phyloP scores from a whole-genome alignment of 2,329 filamentous ascomycete species.

The Fusarium circinatum region DNA sequence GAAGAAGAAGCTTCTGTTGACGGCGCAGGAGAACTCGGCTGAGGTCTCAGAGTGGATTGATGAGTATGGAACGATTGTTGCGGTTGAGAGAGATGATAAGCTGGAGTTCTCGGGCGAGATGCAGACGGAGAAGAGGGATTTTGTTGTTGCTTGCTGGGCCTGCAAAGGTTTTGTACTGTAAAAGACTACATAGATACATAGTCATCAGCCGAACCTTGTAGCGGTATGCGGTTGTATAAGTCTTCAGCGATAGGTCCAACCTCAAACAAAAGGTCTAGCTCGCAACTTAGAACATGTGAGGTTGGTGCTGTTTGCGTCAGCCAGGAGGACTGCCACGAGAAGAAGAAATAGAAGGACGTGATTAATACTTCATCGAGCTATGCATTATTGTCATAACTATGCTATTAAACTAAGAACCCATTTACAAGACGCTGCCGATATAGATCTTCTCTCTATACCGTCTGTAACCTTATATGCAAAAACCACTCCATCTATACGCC shows the following conservation, averaged over 20 bases:
- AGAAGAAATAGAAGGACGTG: not conserved
- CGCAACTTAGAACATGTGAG: not conserved
- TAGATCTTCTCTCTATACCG: not conserved
- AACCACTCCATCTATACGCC: not conserved
- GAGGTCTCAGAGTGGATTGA: not conserved
- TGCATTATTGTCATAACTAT: not conserved
- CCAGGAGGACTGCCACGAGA: not conserved
- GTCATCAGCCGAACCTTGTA: fast-evolving
- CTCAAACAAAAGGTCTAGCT: not conserved
- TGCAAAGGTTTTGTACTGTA: not conserved
- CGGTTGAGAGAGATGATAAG: not conserved
- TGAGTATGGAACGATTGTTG: not conserved
- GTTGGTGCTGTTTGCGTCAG: not conserved
- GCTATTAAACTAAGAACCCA: not conserved
- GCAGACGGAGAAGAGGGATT: not conserved
- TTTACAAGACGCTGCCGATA: not conserved
- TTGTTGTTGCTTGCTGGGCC: not conserved
- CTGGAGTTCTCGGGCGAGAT: not conserved
- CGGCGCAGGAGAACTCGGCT: not conserved
- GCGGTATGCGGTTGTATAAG: not conserved
- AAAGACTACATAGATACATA: not conserved
- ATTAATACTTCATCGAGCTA: no score
- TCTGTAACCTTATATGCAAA: not conserved
- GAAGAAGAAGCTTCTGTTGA: not conserved
- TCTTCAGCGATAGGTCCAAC: no score